Evolutionary conservation across 2,329 filamentous ascomycete species (phyloP), one percentile per base, ranked within the genome.

Genomic region (Madurella mycetomatis): DNA sequence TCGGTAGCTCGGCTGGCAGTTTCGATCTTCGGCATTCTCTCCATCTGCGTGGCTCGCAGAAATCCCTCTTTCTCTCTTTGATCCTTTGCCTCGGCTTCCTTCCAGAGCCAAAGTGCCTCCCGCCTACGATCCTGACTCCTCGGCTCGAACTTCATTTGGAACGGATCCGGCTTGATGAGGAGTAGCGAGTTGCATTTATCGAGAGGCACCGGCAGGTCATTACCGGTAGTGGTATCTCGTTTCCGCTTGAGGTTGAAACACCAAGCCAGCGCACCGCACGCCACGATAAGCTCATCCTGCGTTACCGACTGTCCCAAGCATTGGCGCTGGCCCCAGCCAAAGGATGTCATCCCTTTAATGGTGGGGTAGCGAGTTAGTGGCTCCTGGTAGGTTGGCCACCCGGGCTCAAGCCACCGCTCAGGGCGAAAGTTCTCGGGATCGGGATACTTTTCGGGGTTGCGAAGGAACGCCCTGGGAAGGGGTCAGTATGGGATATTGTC

Each of bases 131-230:
- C 62, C 47, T 69, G 69, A 48, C 72, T 78, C 47, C 79, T 67
- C 4, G 77, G 76, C 65, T 80, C 74, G 51, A 81, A 81, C 1
- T 68, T 71, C 76, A 82, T 79, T 64, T 79, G 67, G 62, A 79
- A 82, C 0, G 74, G 72, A 56, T 81, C 76, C 1, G 79, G 79
- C 69, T 81, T 81, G 68, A 81, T 74, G 60, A 82, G 81, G n/a
- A 82, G 72, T 12, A 81, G 68, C 4, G 76, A 79, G 62, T 80
- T 81, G 41, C 73, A 78, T 67, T 79, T 78, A 64, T 78, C 66
- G 4, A 74, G 58, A 0, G 74, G 72, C 0, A 78, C 73, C 4
- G 74, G 72, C 4, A 76, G 64, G 32, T 73, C 67, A 13, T 62
- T 41, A 3, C 72, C 72, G 1, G 75, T 74, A 1, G 58, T 52